Percentiles rank a stretch among this genome's conserved stretches.
These are phyloP conservation scores for Clonostachys solani DNA, from an alignment of 2,329 filamentous ascomycete genomes.

Conservation along the genomic window DNA sequence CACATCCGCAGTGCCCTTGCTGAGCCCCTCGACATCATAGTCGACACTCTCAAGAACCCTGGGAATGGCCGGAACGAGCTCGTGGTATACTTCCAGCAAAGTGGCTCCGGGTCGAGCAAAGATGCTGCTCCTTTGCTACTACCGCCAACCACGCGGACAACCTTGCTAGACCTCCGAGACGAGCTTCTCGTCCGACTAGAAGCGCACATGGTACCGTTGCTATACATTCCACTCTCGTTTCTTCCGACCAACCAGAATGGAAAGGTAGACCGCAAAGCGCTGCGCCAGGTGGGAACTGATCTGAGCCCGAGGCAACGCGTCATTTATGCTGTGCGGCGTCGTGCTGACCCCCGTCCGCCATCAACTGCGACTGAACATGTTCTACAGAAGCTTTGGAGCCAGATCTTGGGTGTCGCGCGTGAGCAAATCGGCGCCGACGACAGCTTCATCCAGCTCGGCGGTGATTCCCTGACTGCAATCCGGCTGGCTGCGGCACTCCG, in stretches of 20 bases:
- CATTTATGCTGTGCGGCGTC: neutral
- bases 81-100: neutral
- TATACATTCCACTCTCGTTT: slow-evolving; percentile 31
- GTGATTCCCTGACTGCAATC: slow-evolving; percentile 8
- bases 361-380: neutral
- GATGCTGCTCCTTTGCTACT: slow-evolving; percentile 3
- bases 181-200: slow-evolving; percentile 17
- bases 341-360: neutral
- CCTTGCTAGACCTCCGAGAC: slow-evolving; percentile 7
- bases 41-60: neutral
- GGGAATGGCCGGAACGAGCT: neutral
- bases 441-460: slow-evolving; percentile 6
- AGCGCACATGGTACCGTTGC: slow-evolving; percentile 33
- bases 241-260: slow-evolving; percentile 9
- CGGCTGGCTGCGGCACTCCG: slow-evolving; percentile 1
- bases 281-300: neutral
- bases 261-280: slow-evolving; percentile 8
- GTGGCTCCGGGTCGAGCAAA: neutral
- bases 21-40: neutral
- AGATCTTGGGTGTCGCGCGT: slow-evolving; percentile 1
- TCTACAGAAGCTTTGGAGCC: neutral
- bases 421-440: slow-evolving; percentile 2
- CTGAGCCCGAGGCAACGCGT: neutral
- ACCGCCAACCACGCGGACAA: slow-evolving; percentile 2
- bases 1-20: neutral